Evolutionary conservation across 1,284 basidiomycete genomes (phyloP), one percentile per base, ranked within the genome.

Genomic region (Agroathelia rolfsii): DNA sequence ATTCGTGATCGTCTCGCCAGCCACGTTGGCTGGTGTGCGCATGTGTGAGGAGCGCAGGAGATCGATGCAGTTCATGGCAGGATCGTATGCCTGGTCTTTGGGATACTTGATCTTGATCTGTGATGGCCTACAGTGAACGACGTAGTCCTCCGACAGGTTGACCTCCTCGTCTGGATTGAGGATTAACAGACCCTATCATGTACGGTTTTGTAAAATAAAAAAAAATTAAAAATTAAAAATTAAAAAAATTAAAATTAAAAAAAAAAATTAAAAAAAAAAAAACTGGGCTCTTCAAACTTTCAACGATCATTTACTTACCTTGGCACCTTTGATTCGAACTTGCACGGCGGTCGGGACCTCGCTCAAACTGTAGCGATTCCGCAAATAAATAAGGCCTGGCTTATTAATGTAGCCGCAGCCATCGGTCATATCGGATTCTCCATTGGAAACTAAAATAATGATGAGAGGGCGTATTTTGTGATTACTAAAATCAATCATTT

Each of bases 1-100:
- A 40, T 64, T 64, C 30, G 60, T 55, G 31, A 67, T 60, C 12
- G 58, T 57, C 39, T 69, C 64, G 4, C 50, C 46, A 4, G 64
- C 64, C 5, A 66, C 47, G 3, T 52, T 47, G 1, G 57, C 49
- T 3, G 60, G 56, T 2, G 42, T 48, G 5, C 45, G 48, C 38
- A 64, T 45, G 1, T 52, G 51, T 1, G 60, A 53, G 4, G 51
- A 41, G 5, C 62, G 54, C 6, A 68, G 41, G 13, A 66, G 39
- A 24, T 68, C 64, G 23, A 68, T 37, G 0, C 51, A 59, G n/a
- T 52, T 43, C 34, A 55, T 49, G 0, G 59, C 53, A 0, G 50
- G 51, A 15, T 47, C 43, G 1, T 41, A 11, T 5, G 37, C 18
- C 6, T 33, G 30, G 13, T 37, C 21, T 3, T 23, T 2, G 6